Percentiles rank a stretch among this genome's conserved stretches.
Evolutionary conservation across 108 stramenopile genomes (phyloP).

Genomic region (Parmales sp.): DNA sequence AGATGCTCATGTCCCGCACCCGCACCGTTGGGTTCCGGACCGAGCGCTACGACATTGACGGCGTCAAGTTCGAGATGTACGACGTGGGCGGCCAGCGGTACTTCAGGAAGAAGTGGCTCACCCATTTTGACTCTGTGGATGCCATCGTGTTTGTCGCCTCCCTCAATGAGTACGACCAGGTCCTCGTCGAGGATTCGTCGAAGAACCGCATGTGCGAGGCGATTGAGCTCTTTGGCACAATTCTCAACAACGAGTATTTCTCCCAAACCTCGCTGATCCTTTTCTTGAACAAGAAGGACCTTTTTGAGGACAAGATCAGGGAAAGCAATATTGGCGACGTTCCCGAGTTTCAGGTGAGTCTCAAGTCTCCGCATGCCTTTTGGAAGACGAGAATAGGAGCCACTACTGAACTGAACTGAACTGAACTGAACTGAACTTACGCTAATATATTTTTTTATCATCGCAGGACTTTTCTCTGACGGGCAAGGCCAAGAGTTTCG

Average conservation of each 20-base stretch:
- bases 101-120: constrained; percentile 16
- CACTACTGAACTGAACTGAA: too few relatives aligned
- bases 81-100: constrained; percentile 32
- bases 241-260: constrained; percentile 16
- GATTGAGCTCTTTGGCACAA: constrained; percentile 20
- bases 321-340: background rate
- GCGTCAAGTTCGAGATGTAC: constrained; percentile 21
- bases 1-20: constrained; percentile 88
- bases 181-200: constrained; percentile 20
- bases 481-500: constrained; percentile 68
- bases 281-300: constrained; percentile 30
- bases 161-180: constrained; percentile 25
- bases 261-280: constrained; percentile 16
- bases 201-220: constrained; percentile 28
- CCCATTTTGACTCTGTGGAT: constrained; percentile 9
- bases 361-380: too few relatives aligned
- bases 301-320: constrained; percentile 18
- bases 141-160: constrained; percentile 25
- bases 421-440: too few relatives aligned
- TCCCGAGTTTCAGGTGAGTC: background rate
- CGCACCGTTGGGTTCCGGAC: constrained; percentile 91
- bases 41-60: constrained; percentile 71
- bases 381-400: too few relatives aligned
- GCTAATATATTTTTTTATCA: too few relatives aligned
- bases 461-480: constrained; percentile 68